Conservation (phyloP, 768 basidiomycete species). For the Pholiota molesta region DNA sequence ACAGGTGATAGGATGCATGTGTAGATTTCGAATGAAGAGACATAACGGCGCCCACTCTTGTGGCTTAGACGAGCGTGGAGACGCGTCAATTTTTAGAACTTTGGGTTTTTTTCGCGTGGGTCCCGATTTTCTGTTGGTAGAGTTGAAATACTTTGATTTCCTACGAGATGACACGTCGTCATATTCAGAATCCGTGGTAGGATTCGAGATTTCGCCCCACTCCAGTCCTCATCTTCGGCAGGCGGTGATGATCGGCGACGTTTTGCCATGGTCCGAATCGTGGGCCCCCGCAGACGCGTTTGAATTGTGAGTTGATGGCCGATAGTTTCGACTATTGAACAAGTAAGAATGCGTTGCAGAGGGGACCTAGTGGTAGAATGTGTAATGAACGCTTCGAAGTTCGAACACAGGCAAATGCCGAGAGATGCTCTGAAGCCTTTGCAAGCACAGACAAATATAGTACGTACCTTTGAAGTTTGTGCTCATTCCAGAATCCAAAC, state of each 20-base stretch:
- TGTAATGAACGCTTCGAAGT: no score
- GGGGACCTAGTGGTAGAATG: not conserved
- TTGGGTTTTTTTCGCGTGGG: constrained; percentile 10
- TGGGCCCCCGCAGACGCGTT: no score
- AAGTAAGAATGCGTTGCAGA: no score
- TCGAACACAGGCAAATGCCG: not conserved
- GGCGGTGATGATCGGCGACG: constrained; percentile 22
- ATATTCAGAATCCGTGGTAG: constrained; percentile 17
- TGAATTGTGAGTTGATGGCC: no score
- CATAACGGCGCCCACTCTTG: constrained; percentile 18
- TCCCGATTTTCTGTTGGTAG: constrained; percentile 8
- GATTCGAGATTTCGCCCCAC: constrained; percentile 16
- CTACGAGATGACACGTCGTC: constrained; percentile 23
- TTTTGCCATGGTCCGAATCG: constrained; percentile 23
- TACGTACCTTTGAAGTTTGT: no score
- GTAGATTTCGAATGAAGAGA: constrained; percentile 44
- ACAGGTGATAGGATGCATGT: constrained; percentile 49
- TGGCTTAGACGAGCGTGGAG: constrained; percentile 10
- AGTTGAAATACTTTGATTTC: constrained; percentile 9
- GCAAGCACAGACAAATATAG: constrained; percentile 1
- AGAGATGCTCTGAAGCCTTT: not conserved
- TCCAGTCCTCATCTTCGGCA: constrained; percentile 23
- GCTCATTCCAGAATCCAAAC: no score
- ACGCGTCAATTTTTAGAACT: constrained; percentile 13
- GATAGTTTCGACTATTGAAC: no score